Conservation (phyloP, 2,329 filamentous ascomycete genomes). For the Penicillium griseofulvum region DNA sequence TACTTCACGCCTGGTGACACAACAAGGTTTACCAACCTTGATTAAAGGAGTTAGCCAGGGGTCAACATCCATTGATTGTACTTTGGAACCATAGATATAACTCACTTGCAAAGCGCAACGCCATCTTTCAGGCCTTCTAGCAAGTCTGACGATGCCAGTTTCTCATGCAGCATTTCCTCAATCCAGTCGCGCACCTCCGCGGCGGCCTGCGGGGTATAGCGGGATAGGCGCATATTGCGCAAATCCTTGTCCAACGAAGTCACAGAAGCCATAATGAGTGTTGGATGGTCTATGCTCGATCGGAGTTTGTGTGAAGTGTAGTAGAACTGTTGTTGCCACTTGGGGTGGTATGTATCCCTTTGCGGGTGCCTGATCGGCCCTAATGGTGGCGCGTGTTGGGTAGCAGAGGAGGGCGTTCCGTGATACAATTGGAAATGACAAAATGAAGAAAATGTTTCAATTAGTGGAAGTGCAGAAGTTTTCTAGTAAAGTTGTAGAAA, state of each 20-base stretch:
- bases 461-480: neutral
- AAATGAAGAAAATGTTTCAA: neutral
- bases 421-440: neutral
- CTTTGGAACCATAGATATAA: neutral
- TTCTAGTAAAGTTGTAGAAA: neutral
- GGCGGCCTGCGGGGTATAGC: conserved; percentile 87
- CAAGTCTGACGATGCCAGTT: conserved; percentile 70
- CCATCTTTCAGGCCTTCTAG: conserved; percentile 87
- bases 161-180: conserved; percentile 73
- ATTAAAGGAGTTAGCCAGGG: conserved; percentile 23
- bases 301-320: neutral
- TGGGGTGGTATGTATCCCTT: conserved; percentile 18
- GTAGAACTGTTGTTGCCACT: conserved; percentile 2
- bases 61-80: conserved; percentile 1
- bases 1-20: conserved; percentile 79
- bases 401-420: conserved; percentile 12
- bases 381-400: conserved; percentile 20
- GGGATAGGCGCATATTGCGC: conserved; percentile 85
- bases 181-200: conserved; percentile 86
- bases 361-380: conserved; percentile 22
- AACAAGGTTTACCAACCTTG: conserved; percentile 75
- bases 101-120: conserved; percentile 85
- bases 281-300: neutral
- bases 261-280: conserved; percentile 78
- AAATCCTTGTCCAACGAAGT: conserved; percentile 92